These are phyloP conservation scores for Colletotrichum abscissum DNA, from an alignment of 2,329 filamentous ascomycete species.

Conservation along the genomic window DNA sequence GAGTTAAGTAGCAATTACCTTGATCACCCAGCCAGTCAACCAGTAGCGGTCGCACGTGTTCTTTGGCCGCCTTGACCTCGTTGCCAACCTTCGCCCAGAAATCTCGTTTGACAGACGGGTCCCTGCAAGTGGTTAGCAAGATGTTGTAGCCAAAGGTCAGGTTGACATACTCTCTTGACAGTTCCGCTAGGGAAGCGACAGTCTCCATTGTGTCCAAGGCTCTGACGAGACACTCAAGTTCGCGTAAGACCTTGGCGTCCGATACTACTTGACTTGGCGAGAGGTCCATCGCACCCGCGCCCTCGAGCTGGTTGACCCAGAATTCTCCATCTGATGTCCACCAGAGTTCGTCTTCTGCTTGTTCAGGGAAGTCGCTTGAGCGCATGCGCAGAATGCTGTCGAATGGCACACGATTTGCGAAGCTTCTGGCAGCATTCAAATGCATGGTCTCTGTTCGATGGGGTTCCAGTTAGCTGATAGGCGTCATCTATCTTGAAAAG, in stretches of 20 bases:
- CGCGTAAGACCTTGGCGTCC: constrained; percentile 72
- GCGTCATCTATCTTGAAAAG: constrained; percentile 33
- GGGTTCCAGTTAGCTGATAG: constrained; percentile 30
- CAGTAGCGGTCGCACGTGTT: constrained; percentile 70
- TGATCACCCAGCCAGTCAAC: constrained; percentile 71
- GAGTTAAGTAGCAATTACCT: constrained; percentile 55
- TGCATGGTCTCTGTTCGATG: constrained; percentile 56
- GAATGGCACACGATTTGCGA: constrained; percentile 64
- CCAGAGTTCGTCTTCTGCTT: constrained; percentile 45
- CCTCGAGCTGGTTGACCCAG: constrained; percentile 51
- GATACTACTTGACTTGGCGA: constrained; percentile 57
- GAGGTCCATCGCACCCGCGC: constrained; percentile 47
- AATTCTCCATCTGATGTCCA: constrained; percentile 54
- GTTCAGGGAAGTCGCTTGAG: constrained; percentile 50
- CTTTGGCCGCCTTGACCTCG: constrained; percentile 65
- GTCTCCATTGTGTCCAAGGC: constrained; percentile 77
- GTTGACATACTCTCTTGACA: constrained; percentile 62
- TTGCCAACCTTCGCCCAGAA: constrained; percentile 66
- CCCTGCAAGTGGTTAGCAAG: constrained; percentile 45
- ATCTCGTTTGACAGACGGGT: constrained; percentile 52
- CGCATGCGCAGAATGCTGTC: constrained; percentile 59
- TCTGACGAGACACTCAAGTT: constrained; percentile 75
- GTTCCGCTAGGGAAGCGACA: constrained; percentile 66
- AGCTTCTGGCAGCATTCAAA: constrained; percentile 64
- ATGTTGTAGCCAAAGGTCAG: neutral